Conservation (phyloP, 305 asterid genomes). For the Fraxinus albicans region DNA sequence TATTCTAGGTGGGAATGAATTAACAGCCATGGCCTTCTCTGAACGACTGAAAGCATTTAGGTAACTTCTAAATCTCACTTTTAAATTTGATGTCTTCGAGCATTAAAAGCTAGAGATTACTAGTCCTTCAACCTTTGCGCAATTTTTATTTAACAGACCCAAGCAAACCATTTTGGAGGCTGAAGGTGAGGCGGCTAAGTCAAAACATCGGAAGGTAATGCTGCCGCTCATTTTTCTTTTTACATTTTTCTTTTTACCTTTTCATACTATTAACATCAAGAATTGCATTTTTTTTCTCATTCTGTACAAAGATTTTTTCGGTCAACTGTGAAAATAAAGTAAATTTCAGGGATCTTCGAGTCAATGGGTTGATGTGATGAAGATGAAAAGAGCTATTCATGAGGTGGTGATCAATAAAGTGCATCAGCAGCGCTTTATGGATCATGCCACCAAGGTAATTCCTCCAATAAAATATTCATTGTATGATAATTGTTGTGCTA, state of each 20-base stretch:
- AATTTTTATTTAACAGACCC: slow-evolving; percentile 46
- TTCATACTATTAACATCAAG: neutral
- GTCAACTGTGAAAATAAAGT: slow-evolving; percentile 23
- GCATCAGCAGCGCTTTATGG: slow-evolving; percentile 53
- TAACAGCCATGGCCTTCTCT: slow-evolving; percentile 86
- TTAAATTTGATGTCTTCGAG: slow-evolving; percentile 14
- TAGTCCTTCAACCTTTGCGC: slow-evolving; percentile 17
- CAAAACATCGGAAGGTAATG: slow-evolving; percentile 59
- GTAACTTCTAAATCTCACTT: slow-evolving; percentile 32
- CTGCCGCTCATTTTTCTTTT: slow-evolving; percentile 16
- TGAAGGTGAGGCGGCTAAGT: slow-evolving; percentile 85
- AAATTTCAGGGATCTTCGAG: slow-evolving; percentile 54
- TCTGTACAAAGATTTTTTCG: neutral
- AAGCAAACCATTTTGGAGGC: slow-evolving; percentile 91
- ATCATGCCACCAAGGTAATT: slow-evolving; percentile 49
- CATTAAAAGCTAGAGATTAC: neutral
- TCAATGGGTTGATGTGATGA: slow-evolving; percentile 85
- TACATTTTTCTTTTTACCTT: slow-evolving; percentile 20
- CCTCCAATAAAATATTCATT: slow-evolving; percentile 18
- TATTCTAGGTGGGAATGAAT: slow-evolving; percentile 64
- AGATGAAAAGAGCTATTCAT: slow-evolving; percentile 79
- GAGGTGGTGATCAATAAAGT: slow-evolving; percentile 88
- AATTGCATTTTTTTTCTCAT: neutral
- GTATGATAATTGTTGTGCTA: slow-evolving; percentile 1
- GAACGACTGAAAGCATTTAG: slow-evolving; percentile 83